Conservation (phyloP, 139 green algal species). For the Trebouxia sp. region DNA sequence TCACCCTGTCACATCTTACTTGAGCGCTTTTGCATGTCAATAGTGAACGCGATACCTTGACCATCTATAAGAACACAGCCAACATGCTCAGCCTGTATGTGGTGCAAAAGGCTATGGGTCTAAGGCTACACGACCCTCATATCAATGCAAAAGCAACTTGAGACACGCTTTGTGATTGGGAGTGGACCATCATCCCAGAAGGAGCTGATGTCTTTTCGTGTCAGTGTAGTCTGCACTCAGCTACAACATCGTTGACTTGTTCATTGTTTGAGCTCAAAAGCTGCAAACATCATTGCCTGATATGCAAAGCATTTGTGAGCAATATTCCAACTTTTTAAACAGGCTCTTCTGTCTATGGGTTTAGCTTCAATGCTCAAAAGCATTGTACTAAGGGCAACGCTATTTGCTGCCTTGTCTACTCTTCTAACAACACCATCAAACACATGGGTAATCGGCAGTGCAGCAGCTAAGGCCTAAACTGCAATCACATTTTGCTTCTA, state of each 20-base stretch:
- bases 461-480: background rate
- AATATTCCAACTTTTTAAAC: background rate
- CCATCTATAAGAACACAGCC: no score
- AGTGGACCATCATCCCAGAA: slow-evolving; percentile 18
- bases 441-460: background rate
- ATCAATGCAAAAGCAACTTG: no score
- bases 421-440: background rate
- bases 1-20: no score
- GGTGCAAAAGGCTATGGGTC: no score
- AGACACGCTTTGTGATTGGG: slow-evolving; percentile 13
- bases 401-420: slow-evolving; percentile 22
- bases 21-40: no score
- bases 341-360: background rate
- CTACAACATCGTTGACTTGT: slow-evolving; percentile 14
- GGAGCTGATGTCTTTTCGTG: slow-evolving; percentile 9
- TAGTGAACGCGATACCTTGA: no score
- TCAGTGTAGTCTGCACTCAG: no score
- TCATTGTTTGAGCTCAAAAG: slow-evolving; percentile 8
- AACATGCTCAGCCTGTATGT: no score
- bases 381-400: background rate
- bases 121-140: no score
- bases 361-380: slow-evolving; percentile 6
- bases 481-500: background rate
- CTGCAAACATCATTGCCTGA: background rate
- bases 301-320: background rate